A percentile compares a stretch with the other conserved stretches of the same genome.
Evolutionary conservation across 2,329 filamentous ascomycete genomes (phyloP).

Genomic region (Albophoma yamanashiensis): DNA sequence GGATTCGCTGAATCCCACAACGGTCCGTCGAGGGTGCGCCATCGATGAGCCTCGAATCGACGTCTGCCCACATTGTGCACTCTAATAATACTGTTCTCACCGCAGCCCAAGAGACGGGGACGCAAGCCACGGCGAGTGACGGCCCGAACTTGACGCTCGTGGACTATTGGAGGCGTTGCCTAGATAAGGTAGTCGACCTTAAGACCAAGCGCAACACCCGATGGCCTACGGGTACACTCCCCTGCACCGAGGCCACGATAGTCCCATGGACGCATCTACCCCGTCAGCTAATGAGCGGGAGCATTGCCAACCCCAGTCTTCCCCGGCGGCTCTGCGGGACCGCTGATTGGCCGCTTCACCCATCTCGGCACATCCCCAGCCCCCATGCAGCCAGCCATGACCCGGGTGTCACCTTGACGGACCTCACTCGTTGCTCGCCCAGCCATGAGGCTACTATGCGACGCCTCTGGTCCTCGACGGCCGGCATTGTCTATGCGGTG

Average conservation of each 20-base stretch:
- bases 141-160: not conserved
- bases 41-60: not conserved
- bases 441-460: not conserved
- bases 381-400: not conserved
- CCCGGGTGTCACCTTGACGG: not conserved
- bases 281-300: not conserved
- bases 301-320: conserved; percentile 3
- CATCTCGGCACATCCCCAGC: not conserved
- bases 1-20: not conserved
- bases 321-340: conserved; percentile 6
- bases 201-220: not conserved
- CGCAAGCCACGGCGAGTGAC: not conserved
- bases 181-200: too few species aligned
- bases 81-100: not conserved
- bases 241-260: not conserved
- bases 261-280: not conserved
- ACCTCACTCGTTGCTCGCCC: not conserved
- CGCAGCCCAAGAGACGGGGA: not conserved
- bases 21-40: not conserved
- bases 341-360: conserved; percentile 3
- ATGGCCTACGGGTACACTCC: not conserved
- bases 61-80: not conserved
- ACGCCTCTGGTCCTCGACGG: not conserved
- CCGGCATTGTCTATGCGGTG: not conserved
- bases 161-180: not conserved